A percentile compares a stretch with the other conserved stretches of the same genome.
Conservation (phyloP, 495 filamentous ascomycete genomes). For the Daldinia concentrica region DNA sequence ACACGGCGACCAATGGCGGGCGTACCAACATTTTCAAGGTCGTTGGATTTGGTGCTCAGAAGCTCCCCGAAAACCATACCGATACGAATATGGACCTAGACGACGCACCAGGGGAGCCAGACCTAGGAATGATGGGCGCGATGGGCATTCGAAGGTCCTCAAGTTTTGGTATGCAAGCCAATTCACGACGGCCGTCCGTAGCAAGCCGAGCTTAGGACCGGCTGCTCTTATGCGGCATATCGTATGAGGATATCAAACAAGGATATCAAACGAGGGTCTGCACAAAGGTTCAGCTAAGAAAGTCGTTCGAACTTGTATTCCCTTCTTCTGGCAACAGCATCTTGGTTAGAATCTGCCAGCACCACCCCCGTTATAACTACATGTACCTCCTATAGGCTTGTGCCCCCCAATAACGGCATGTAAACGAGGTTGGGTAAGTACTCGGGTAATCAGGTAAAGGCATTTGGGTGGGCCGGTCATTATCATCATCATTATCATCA, state of each 20-base stretch:
- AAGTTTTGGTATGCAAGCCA: slow-evolving; percentile 56
- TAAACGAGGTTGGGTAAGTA: slow-evolving; percentile 24
- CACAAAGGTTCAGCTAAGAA: background rate
- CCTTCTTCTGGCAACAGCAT: slow-evolving; percentile 4
- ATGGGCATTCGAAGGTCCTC: slow-evolving; percentile 51
- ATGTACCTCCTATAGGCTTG: too few relatives aligned
- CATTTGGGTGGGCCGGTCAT: slow-evolving; percentile 30
- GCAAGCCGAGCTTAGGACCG: slow-evolving; percentile 51
- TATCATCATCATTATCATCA: slow-evolving; percentile 25
- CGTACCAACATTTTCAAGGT: slow-evolving; percentile 66
- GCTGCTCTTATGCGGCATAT: background rate
- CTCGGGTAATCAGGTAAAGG: slow-evolving; percentile 3
- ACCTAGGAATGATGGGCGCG: slow-evolving; percentile 46
- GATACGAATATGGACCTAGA: slow-evolving; percentile 50
- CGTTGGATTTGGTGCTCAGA: slow-evolving; percentile 56
- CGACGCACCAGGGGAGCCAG: slow-evolving; percentile 58
- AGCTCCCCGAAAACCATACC: slow-evolving; percentile 56
- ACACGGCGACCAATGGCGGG: slow-evolving; percentile 71
- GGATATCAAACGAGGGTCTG: background rate
- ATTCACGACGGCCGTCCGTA: slow-evolving; percentile 55
- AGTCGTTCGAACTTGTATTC: background rate
- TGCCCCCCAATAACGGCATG: slow-evolving; percentile 8
- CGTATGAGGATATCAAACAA: background rate
- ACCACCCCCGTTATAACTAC: background rate
- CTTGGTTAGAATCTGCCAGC: slow-evolving; percentile 10